Conservation (phyloP, 1,284 basidiomycete genomes). For the Cryptococcus sp. region DNA sequence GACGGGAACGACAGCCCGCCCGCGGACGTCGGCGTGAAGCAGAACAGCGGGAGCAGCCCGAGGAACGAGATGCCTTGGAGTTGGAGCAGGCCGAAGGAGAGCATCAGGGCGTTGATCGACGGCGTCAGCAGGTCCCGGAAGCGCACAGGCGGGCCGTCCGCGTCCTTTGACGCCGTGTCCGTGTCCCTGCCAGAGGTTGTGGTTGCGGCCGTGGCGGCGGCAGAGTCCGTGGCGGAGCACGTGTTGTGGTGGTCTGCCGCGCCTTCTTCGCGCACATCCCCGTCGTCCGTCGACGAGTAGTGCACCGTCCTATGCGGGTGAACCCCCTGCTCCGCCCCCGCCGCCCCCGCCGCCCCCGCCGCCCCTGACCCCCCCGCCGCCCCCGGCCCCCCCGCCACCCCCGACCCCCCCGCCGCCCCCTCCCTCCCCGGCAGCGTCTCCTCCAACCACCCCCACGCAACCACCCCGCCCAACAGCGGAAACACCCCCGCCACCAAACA, state of each 20-base stretch:
- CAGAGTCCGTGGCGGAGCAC: neutral
- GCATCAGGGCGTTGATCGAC: constrained; percentile 31
- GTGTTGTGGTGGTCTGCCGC: neutral
- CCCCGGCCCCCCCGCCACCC: neutral
- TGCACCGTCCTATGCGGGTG: constrained; percentile 1
- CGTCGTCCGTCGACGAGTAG: constrained; percentile 6
- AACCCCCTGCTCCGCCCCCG: neutral
- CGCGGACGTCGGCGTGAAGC: constrained; percentile 37
- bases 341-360: neutral
- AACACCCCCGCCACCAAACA: constrained; percentile 31
- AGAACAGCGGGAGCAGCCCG: constrained; percentile 41
- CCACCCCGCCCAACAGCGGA: constrained; percentile 24
- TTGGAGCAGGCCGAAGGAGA: constrained; percentile 34
- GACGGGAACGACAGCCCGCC: constrained; percentile 40
- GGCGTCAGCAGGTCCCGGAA: constrained; percentile 11
- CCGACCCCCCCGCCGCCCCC: neutral
- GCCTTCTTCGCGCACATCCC: constrained; percentile 1
- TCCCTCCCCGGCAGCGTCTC: constrained; percentile 5
- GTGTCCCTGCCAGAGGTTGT: neutral
- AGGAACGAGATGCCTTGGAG: constrained; percentile 29
- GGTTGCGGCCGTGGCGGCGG: too few species aligned
- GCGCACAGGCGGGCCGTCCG: constrained; percentile 9
- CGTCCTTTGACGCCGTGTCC: neutral
- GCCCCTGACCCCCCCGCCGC: constrained; percentile 4
- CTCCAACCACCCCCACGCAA: constrained; percentile 24